Evolutionary conservation across 305 asterid genomes (phyloP).

Genomic region (Coffea humblotiana): DNA sequence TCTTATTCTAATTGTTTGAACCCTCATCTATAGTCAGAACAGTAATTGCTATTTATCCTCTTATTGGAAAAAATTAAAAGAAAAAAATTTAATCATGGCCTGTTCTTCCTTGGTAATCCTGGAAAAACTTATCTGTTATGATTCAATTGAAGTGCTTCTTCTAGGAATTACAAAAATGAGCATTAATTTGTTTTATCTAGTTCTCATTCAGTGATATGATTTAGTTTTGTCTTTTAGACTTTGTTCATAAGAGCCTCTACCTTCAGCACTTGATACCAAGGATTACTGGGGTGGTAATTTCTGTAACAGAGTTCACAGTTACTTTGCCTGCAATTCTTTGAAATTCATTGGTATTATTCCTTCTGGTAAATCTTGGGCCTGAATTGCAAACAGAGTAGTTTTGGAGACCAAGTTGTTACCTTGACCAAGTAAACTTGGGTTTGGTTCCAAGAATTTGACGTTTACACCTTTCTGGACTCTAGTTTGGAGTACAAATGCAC

Average conservation of each 20-base stretch:
- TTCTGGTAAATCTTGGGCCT: neutral
- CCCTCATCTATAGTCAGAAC: neutral
- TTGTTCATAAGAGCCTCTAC: neutral
- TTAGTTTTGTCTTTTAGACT: neutral
- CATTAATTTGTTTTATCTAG: neutral
- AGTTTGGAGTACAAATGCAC: no score
- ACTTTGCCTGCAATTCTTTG: neutral
- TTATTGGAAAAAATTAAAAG: neutral
- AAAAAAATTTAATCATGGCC: no score
- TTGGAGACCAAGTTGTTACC: neutral
- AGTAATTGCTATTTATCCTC: neutral
- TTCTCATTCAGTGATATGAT: neutral
- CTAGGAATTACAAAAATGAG: neutral
- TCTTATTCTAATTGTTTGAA: constrained; percentile 5
- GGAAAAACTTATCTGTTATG: neutral
- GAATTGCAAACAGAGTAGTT: neutral
- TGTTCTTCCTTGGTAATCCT: constrained; percentile 4
- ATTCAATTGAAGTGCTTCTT: neutral
- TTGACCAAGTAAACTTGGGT: neutral
- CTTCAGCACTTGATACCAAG: neutral
- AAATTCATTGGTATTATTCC: neutral
- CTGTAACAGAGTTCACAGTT: neutral
- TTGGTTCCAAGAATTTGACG: neutral
- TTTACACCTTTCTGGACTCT: neutral
- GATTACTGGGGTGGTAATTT: neutral